Percentiles rank a stretch among this genome's conserved stretches.
Conservation (phyloP, 495 filamentous ascomycete species). For the Aspergillus baeticus region DNA sequence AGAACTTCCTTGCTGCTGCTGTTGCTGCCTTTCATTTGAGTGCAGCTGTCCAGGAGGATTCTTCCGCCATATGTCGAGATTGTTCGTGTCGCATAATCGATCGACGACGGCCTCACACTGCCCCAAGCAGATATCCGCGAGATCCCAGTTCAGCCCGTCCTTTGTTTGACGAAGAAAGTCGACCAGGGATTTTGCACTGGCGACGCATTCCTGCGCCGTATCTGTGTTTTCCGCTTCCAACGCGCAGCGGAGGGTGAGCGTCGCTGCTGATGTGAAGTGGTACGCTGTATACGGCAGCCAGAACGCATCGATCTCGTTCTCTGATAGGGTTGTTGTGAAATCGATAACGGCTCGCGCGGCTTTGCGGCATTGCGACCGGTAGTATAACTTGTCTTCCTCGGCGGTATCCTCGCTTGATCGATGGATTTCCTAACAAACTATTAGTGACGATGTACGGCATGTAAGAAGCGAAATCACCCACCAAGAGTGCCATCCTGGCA, state of each 20-base stretch:
- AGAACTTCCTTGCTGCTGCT: background rate
- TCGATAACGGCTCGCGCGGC: conserved; percentile 4
- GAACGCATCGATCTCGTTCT: background rate
- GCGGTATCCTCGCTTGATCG: background rate
- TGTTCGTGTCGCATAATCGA: background rate
- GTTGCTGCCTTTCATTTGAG: background rate
- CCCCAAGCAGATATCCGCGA: conserved; percentile 8
- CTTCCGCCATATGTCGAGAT: conserved; percentile 9
- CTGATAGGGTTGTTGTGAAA: background rate
- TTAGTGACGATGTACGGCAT: too few relatives aligned
- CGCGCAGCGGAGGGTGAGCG: conserved; percentile 3
- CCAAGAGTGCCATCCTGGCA: conserved; percentile 5
- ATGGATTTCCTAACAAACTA: background rate
- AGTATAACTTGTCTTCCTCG: conserved; percentile 6
- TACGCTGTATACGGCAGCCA: conserved; percentile 10
- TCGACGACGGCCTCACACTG: conserved; percentile 11
- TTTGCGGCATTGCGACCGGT: conserved; percentile 6
- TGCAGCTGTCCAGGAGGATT: background rate
- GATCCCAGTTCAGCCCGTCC: conserved; percentile 2
- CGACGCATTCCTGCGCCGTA: conserved; percentile 7
- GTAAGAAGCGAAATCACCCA: background rate
- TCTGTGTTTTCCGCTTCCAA: conserved; percentile 5
- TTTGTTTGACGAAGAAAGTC: conserved; percentile 9
- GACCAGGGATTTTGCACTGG: background rate
- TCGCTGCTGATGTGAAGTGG: conserved; percentile 9